Conservation (phyloP, 2,329 filamentous ascomycete species). For the Apiospora pterosperma region DNA sequence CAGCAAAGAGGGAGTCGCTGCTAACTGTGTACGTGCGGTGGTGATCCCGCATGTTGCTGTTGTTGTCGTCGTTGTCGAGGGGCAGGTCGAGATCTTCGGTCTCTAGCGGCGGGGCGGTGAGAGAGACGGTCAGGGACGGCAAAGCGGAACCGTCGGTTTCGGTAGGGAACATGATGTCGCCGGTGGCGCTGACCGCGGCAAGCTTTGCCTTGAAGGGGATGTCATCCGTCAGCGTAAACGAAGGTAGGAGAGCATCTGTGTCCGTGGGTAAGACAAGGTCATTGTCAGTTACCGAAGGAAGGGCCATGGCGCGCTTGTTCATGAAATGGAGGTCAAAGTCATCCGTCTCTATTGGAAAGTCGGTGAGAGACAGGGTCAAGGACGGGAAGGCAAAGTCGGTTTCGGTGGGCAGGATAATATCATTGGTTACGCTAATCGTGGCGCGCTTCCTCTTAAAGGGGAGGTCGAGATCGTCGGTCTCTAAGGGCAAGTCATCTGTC, state of each 20-base stretch:
- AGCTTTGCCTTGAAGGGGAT: not conserved
- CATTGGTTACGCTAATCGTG: not conserved
- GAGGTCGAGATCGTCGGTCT: not conserved
- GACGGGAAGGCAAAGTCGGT: no score
- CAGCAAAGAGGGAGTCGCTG: not conserved
- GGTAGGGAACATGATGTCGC: no score
- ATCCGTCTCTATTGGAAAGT: not conserved
- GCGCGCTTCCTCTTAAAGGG: not conserved
- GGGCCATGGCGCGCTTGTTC: not conserved
- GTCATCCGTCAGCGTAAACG: not conserved
- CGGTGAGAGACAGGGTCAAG: no score
- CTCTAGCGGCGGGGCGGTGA: not conserved
- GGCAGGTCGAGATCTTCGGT: not conserved
- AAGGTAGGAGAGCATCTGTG: not conserved
- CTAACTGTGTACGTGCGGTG: not conserved
- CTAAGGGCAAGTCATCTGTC: not conserved
- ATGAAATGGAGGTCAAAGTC: not conserved
- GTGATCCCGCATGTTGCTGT: not conserved
- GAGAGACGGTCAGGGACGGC: not conserved
- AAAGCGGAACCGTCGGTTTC: no score
- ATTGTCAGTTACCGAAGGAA: not conserved
- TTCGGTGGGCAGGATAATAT: no score
- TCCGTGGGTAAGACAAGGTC: not conserved
- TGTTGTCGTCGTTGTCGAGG: not conserved
- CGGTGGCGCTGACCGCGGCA: no score